Base-by-base conservation (phyloP, 495 filamentous ascomycete species). In the Delitschia confertaspora region DNA sequence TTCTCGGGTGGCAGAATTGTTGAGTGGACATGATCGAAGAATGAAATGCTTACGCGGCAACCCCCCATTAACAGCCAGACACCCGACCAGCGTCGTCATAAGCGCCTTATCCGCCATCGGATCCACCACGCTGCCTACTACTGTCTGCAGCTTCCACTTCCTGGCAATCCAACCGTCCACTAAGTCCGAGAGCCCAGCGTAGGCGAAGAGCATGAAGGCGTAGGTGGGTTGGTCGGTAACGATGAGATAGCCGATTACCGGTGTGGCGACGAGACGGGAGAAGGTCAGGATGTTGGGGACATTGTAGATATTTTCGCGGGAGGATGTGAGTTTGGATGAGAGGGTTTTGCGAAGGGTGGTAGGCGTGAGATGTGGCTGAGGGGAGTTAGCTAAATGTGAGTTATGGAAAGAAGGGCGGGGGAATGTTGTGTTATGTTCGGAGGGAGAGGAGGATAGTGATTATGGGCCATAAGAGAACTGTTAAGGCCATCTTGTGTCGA, bases 71-170 rank as follows among this genome's bases (percentile, higher is more conserved):
- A 82, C 66, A 4, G 87, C 88, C 27, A 96, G 60, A 45, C 80
- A 83, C 5, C 87, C 79, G 0, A 88, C 89, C 40, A 93, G 66
- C 23, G 94, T 73, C 2, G 88, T 95, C 91, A 98, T 96, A 47
- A 96, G 69, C 6, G 19, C 14, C 30, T 47, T 47, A 32, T 45
- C 88, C 8, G 89, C 88, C 82, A 93, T 89, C 5, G 89, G 88
- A 55, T 96, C 89, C 41, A 98, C 87, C 23, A 98, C 78, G 34
- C 83, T 88, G n/a, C 91, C 91, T 10, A 96, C 86, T 1, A 98
- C 93, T 0, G 91, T 96, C 63, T 88, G 80, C 8, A 85, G 76
- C 27, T 88, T 80, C 73, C 82, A 96, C 35, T 70, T 71, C 30
- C 91, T 77, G 11, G 91, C 91, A 45, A 98, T 87, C 67, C 78